phyloP scores from a whole-genome alignment of 164 flowering plant species.

The Cinnamomum micranthum region DNA sequence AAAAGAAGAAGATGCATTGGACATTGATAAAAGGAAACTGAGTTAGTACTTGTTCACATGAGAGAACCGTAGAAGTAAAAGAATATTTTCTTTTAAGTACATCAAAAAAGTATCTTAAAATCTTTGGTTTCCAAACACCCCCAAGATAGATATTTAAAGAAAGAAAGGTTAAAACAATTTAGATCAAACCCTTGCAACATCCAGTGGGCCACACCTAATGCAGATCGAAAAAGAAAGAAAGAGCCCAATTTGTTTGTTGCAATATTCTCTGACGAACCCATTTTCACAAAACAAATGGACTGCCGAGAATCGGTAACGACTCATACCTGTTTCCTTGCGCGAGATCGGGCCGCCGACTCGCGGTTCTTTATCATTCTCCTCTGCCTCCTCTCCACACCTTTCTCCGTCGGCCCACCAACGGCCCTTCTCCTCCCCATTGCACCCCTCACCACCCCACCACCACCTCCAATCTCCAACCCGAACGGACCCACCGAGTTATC shows the following conservation, averaged over 20 bases:
- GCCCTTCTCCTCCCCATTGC: slow-evolving; percentile 62
- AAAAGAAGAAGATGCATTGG: too few relatives aligned
- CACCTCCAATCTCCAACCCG: slow-evolving; percentile 18
- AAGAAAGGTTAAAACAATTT: too few relatives aligned
- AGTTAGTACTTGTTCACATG: too few relatives aligned
- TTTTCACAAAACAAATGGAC: neutral
- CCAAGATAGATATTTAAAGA: too few relatives aligned
- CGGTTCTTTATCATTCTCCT: slow-evolving; percentile 95
- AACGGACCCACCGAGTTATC: slow-evolving; percentile 37
- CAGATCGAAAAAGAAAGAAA: too few relatives aligned
- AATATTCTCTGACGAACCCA: neutral
- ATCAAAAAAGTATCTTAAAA: too few relatives aligned
- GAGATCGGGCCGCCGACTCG: slow-evolving; percentile 93
- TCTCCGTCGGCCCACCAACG: slow-evolving; percentile 79
- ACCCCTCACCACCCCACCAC: slow-evolving; percentile 41
- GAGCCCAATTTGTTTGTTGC: neutral
- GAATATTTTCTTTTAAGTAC: too few relatives aligned
- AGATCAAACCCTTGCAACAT: too few relatives aligned
- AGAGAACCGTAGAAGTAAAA: too few relatives aligned
- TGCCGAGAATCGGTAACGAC: neutral
- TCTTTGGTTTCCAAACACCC: too few relatives aligned
- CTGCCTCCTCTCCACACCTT: slow-evolving; percentile 90
- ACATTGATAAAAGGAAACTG: too few relatives aligned
- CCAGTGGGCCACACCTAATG: too few relatives aligned
- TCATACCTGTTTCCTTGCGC: slow-evolving; percentile 88